Evolutionary conservation across 306 rosid genomes (phyloP).

Genomic region (Cucumis melo): DNA sequence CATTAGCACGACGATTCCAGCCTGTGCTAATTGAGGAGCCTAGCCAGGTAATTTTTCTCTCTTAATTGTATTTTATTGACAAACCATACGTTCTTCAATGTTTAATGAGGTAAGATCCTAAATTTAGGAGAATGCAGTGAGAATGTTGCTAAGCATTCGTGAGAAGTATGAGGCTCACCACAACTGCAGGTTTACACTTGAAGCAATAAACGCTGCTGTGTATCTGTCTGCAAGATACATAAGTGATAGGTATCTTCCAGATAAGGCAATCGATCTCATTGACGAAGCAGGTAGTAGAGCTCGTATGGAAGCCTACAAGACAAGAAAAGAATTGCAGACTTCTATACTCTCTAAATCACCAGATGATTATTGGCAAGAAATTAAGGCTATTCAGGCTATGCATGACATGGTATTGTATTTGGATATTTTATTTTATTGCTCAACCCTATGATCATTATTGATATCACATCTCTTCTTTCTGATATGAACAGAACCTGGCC

Average conservation of each 20-base stretch:
- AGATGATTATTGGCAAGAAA: conserved; percentile 73
- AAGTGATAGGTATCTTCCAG: conserved; percentile 84
- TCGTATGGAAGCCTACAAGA: conserved; percentile 61
- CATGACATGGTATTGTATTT: conserved; percentile 55
- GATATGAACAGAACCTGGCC: conserved; percentile 29
- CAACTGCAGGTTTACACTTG: conserved; percentile 88
- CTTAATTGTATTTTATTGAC: not conserved
- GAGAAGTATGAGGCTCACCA: conserved; percentile 92
- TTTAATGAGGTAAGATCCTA: conserved; percentile 10
- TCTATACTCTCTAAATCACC: conserved; percentile 51
- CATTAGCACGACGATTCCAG: conserved; percentile 81
- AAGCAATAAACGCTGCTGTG: conserved; percentile 79
- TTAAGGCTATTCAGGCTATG: conserved; percentile 58
- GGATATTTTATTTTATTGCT: not conserved
- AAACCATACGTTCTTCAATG: not conserved
- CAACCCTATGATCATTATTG: conserved; percentile 2
- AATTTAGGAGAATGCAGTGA: conserved; percentile 38
- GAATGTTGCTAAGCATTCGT: conserved; percentile 72
- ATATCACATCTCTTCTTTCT: conserved; percentile 8
- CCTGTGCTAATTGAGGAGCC: conserved; percentile 83
- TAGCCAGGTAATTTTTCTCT: conserved; percentile 44
- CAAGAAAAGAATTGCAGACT: conserved; percentile 40
- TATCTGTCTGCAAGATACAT: conserved; percentile 68
- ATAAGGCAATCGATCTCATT: conserved; percentile 92
- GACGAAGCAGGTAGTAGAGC: conserved; percentile 98